Evolutionary conservation across 495 filamentous ascomycete genomes (phyloP), one percentile per base, ranked within the genome.

Genomic region (Pseudomonodictys pantanalensis): DNA sequence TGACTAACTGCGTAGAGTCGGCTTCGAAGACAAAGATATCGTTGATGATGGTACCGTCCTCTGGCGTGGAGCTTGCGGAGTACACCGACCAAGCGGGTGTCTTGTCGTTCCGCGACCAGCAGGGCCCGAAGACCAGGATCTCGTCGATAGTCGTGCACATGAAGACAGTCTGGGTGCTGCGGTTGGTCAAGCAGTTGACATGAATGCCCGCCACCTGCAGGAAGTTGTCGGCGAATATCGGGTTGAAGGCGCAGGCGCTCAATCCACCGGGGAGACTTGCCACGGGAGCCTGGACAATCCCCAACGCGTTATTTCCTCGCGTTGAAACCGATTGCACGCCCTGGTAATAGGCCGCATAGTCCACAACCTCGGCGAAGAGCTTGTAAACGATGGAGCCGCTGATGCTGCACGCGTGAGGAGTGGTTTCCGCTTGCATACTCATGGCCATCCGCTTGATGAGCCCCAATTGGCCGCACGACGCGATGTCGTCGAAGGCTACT

Each of bases 131-230:
- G 15, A 35, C 15, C 6, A 17, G 10, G 25, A 43, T 44, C n/a
- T 15, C 11, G 3, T 43, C 33, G 11, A 43, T 28, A 10, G 24
- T 24, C 10, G 15, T 26, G 22, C 35, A 43, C 3, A 57, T 23
- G 30, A 9, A 28, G 3, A 48, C 17, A 17, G 48, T 44, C 3
- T 49, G 26, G 72, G 24, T 22, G 8, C 1, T 9, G 2, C 5
- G 15, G 23, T 69, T 56, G 11, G 52, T 60, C 10, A 78, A 56
- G 44, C 69, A 71, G 57, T 79, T 78, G 17, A 73, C 71, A 32
- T 73, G 72, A 3, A 78, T 59, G 2, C 75, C 75, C 0, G 75
- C 67, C 0, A 79, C 69, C 48, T 77, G 75, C 2, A 73, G 11
- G 57, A 76, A 75, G 44, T 72, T 77, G 44, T 77, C 76, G 2